Base-by-base conservation (phyloP, 139 green algal genomes). In the Axilococcus clingmanii region DNA sequence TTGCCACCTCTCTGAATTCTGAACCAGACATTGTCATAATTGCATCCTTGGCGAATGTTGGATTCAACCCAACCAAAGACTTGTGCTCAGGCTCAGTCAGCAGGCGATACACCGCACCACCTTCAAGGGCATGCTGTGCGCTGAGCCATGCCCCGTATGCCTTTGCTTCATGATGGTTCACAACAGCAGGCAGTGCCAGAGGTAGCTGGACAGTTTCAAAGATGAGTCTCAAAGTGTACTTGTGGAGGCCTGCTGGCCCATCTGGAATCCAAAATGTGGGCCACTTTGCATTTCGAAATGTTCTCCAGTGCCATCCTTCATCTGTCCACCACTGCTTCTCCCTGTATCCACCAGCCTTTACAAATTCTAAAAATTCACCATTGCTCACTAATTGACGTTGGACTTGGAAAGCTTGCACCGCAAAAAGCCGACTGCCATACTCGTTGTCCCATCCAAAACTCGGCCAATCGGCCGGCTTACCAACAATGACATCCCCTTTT, bases 361-460 rank as follows among this genome's bases (percentile, higher is more conserved):
- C n/a, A n/a, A n/a, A n/a, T n/a, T n/a, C n/a, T n/a, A n/a, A n/a
- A n/a, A n/a, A n/a, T 75, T 59, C 30, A 63, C 67, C 49, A 52
- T 40, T 50, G 63, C 55, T 42, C 27, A 32, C 5, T 24, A 32
- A 30, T 46, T 24, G 28, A 19, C 33, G 14, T 33, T 28, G 74
- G 46, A 53, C 68, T 16, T 28, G 46, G 57, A 82, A 82, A 1
- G 25, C 5, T 8, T 36, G 32, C 24, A 85, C 72, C 8, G 65
- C 3, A 22, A 76, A 63, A 19, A 48, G 12, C 23, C 55, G 53
- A 31, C 28, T 11, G 60, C 81, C 81, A 45, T 88, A 90, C 68
- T 88, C 81, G 50, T 85, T 87, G 68, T 90, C 81, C 72, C 72
- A 90, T 24, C 80, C 81, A 55, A 82, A 90, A 22, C 54, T 72